Base-by-base conservation (phyloP, 441 rosid species). In the Pelargonium cotyledonis region DNA sequence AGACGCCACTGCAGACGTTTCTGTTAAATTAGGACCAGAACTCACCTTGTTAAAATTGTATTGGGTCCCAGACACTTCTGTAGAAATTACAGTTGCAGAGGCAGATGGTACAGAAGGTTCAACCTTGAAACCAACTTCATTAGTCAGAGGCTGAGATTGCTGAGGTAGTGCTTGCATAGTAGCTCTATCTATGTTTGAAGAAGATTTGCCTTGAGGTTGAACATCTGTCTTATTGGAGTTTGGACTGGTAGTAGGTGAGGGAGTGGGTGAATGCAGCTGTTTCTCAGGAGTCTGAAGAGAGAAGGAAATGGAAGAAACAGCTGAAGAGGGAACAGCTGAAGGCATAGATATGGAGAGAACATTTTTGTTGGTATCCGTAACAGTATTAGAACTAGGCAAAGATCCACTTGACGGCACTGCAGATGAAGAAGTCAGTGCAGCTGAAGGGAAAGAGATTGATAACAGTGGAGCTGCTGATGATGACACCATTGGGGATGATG, bases 81-180 rank as follows among this genome's bases (percentile, higher is more conserved):
- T 58, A 68, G 84, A 68, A 65, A 70, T 71, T 64, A 73, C 87
- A 78, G 77, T 75, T 21, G 74, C 67, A 66, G 77, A 47, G 44
- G 70, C 72, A 64, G 88, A 81, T 71, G 83, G 76, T 38, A 65
- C 81, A 49, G 82, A 61, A 73, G 80, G 72, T 75, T 80, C 88
- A 78, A 70, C 72, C 74, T 83, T 84, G 69, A 80, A 79, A 81
- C 71, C 73, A 73, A 72, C 77, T 72, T 68, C 73, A 2, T 76
- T 65, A 62, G 51, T 10, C 43, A 8, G 68, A 73, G 72, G 73
- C 72, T 70, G 80, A 26, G 71, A 46, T 55, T 51, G 81, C 65
- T 68, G 18, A 61, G 79, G 69, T 58, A 65, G 67, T 66, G 76
- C 75, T 72, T 74, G 64, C 62, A 73, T 78, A 64, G 74, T 44